phyloP scores from a whole-genome alignment of 1,284 basidiomycete species.

The Cutaneotrichosporon daszewskae region DNA sequence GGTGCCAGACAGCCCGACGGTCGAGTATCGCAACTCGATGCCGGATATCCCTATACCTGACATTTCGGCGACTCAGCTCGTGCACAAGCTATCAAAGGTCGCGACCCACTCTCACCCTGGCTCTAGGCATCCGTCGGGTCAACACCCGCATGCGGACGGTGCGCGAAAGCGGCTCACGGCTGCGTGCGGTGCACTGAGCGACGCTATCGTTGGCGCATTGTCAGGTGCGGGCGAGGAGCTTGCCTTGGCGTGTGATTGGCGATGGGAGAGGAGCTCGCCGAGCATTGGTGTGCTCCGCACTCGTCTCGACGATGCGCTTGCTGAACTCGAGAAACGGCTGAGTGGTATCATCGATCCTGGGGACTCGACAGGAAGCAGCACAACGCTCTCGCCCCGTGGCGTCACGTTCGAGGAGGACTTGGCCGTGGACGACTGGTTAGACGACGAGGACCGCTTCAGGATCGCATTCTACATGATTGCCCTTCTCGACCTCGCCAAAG shows the following conservation, averaged over 20 bases:
- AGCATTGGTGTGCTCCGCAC: not conserved
- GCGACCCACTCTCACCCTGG: constrained; percentile 5
- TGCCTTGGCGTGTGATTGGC: constrained; percentile 14
- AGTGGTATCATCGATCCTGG: constrained; percentile 15
- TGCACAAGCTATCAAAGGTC: constrained; percentile 7
- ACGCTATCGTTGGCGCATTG: constrained; percentile 10
- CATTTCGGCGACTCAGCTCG: constrained; percentile 4
- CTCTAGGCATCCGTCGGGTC: not conserved
- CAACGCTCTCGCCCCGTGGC: not conserved
- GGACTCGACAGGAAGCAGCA: not conserved
- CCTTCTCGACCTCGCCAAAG: constrained; percentile 36
- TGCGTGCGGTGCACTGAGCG: constrained; percentile 7
- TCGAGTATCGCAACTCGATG: too few relatives aligned
- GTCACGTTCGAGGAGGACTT: constrained; percentile 18
- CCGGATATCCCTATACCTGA: too few relatives aligned
- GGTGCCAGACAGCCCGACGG: not conserved
- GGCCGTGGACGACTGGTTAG: constrained; percentile 19
- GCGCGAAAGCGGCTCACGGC: constrained; percentile 3
- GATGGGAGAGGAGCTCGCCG: not conserved
- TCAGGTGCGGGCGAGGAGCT: constrained; percentile 1
- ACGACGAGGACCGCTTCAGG: constrained; percentile 35
- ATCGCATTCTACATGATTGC: constrained; percentile 44
- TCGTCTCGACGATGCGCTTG: constrained; percentile 1
- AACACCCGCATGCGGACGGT: not conserved
- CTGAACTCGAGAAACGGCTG: constrained; percentile 10